These are phyloP conservation scores for Apiotrichum sp. DNA, from an alignment of 1,284 basidiomycete genomes.

Conservation along the genomic window DNA sequence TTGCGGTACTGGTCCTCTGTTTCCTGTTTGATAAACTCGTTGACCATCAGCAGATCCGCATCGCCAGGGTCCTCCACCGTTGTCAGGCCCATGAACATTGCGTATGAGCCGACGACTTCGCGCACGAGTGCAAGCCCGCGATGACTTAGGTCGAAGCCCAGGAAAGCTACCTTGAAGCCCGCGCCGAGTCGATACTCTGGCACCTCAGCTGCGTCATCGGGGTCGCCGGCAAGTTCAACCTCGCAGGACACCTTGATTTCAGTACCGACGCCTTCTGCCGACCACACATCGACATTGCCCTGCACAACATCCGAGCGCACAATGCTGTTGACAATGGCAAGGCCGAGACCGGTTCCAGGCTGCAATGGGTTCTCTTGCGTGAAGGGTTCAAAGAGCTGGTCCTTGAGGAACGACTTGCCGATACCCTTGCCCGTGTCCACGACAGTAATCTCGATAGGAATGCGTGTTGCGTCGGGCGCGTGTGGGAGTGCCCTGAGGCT, in stretches of 20 bases:
- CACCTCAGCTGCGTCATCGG: background rate
- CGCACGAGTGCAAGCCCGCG: conserved; percentile 64
- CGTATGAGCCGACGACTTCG: conserved; percentile 60
- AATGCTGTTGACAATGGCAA: conserved; percentile 87
- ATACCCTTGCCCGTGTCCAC: conserved; percentile 93
- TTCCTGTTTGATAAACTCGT: conserved; percentile 66
- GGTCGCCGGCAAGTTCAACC: conserved; percentile 64
- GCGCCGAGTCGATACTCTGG: conserved; percentile 34
- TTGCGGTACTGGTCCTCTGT: conserved; percentile 51
- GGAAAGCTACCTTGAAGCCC: conserved; percentile 59
- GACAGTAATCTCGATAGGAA: conserved; percentile 78
- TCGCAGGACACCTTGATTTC: conserved; percentile 84
- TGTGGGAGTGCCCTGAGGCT: conserved; percentile 67
- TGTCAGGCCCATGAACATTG: conserved; percentile 73
- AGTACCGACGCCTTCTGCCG: conserved; percentile 74
- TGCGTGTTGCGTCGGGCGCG: conserved; percentile 53
- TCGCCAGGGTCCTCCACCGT: conserved; percentile 47
- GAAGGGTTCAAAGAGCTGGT: conserved; percentile 95
- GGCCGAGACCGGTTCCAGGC: conserved; percentile 86
- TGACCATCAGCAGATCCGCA: conserved; percentile 73
- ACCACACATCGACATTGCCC: conserved; percentile 60
- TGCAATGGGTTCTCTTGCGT: conserved; percentile 66
- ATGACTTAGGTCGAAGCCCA: conserved; percentile 64
- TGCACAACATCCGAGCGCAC: conserved; percentile 77
- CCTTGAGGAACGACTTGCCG: conserved; percentile 80